Conservation (phyloP, 83 land plant species). For the Isoetes engelmannii region DNA sequence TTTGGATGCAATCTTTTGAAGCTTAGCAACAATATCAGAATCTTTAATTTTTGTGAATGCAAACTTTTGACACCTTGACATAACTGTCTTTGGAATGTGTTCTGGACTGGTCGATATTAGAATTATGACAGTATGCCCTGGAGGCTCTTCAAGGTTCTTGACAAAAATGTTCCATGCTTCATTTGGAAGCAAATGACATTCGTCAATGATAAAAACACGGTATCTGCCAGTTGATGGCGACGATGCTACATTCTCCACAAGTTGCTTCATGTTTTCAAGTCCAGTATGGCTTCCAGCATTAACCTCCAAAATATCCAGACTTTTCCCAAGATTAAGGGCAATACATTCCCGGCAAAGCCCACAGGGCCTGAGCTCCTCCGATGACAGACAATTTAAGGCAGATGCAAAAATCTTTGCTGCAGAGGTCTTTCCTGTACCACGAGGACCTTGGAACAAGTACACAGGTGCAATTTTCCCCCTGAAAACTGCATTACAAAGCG, state of each 20-base stretch:
- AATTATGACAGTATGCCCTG: slow-evolving; percentile 58
- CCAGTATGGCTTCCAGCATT: slow-evolving; percentile 57
- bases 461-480: slow-evolving; percentile 61
- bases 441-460: slow-evolving; percentile 86
- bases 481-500: slow-evolving; percentile 50
- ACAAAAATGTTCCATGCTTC: slow-evolving; percentile 71
- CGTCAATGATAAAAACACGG: slow-evolving; percentile 64
- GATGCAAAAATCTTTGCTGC: slow-evolving; percentile 75
- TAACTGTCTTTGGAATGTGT: slow-evolving; percentile 55
- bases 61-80: slow-evolving; percentile 75
- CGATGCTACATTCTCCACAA: slow-evolving; percentile 27
- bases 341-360: slow-evolving; percentile 64
- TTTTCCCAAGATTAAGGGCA: slow-evolving; percentile 39
- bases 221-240: slow-evolving; percentile 31
- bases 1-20: slow-evolving; percentile 43
- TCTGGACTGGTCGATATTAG: slow-evolving; percentile 68
- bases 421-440: slow-evolving; percentile 87
- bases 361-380: slow-evolving; percentile 58
- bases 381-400: slow-evolving; percentile 65
- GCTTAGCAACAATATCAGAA: slow-evolving; percentile 50
- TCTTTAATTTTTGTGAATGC: slow-evolving; percentile 68
- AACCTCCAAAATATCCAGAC: slow-evolving; percentile 44
- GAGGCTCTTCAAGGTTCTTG: slow-evolving; percentile 65
- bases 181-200: slow-evolving; percentile 62
- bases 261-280: slow-evolving; percentile 39